Percentiles rank a stretch among this genome's conserved stretches.
Conservation (phyloP, 768 basidiomycete species). For the Saitozyma sp. region DNA sequence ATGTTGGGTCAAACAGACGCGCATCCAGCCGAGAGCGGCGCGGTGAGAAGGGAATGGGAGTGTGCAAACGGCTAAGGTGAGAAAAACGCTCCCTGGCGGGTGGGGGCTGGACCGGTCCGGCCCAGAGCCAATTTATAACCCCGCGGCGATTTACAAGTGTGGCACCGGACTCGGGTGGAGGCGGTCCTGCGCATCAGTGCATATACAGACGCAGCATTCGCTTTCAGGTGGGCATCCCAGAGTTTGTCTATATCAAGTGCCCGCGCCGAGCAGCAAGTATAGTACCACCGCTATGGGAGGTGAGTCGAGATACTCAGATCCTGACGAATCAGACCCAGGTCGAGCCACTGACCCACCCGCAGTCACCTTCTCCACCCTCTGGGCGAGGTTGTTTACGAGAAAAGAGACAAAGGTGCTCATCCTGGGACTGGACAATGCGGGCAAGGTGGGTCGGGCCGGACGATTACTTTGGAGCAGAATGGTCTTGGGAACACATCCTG, state of each 20-base stretch:
- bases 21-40: neutral
- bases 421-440: constrained; percentile 53
- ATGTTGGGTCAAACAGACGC: too few species aligned
- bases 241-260: too few species aligned
- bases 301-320: constrained; percentile 3
- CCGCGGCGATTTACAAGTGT: neutral
- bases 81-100: too few species aligned
- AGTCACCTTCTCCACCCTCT: constrained; percentile 50
- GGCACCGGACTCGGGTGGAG: constrained; percentile 1
- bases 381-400: constrained; percentile 46
- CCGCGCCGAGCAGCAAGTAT: constrained; percentile 2
- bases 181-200: neutral
- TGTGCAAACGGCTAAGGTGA: neutral
- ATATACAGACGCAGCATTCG: neutral
- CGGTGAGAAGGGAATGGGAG: neutral
- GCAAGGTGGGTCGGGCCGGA: constrained; percentile 36
- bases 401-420: constrained; percentile 52
- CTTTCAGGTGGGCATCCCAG: neutral
- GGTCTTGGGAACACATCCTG: too few species aligned
- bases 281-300: constrained; percentile 18
- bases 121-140: neutral
- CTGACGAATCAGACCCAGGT: neutral
- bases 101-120: too few species aligned
- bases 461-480: neutral
- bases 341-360: neutral